Conservation (phyloP, 805 yeast genomes). For the Zygoascus biomembranicola region DNA sequence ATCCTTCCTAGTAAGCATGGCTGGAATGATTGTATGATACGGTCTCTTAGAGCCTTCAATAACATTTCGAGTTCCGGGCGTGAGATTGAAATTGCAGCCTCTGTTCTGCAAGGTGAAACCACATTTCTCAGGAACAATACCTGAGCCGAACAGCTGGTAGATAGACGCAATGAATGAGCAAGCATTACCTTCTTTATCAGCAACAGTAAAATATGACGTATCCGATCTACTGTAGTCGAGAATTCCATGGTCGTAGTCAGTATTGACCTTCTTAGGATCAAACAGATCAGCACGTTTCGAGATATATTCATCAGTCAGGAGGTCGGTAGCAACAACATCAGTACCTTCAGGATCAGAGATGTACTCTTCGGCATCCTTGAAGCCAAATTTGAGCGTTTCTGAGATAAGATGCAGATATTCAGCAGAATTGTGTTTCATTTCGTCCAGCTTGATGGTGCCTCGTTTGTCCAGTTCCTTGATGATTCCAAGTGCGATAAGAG, state of each 20-base stretch:
- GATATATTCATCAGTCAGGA: constrained; percentile 45
- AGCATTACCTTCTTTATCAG: constrained; percentile 67
- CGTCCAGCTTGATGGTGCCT: constrained; percentile 34
- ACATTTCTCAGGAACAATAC: constrained; percentile 46
- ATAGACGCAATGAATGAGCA: constrained; percentile 75
- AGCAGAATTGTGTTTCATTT: constrained; percentile 50
- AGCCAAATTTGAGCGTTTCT: constrained; percentile 64
- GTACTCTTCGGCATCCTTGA: constrained; percentile 66
- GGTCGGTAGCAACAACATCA: constrained; percentile 32
- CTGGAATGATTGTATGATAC: constrained; percentile 79
- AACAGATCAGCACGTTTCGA: constrained; percentile 42
- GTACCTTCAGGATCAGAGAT: constrained; percentile 48
- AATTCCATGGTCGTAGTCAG: constrained; percentile 37
- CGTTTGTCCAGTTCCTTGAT: constrained; percentile 45
- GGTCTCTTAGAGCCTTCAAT: constrained; percentile 65
- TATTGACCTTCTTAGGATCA: constrained; percentile 33
- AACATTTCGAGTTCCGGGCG: constrained; percentile 48
- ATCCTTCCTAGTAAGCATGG: constrained; percentile 50
- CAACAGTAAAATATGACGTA: constrained; percentile 59
- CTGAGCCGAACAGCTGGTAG: constrained; percentile 61
- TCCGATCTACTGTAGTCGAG: constrained; percentile 52
- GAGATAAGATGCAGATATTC: constrained; percentile 63
- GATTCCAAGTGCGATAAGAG: constrained; percentile 60
- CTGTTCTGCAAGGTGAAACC: constrained; percentile 73
- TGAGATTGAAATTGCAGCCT: constrained; percentile 65